These are phyloP conservation scores for Cryptococcus sp. DNA, from an alignment of 1,284 basidiomycete genomes.

Conservation along the genomic window DNA sequence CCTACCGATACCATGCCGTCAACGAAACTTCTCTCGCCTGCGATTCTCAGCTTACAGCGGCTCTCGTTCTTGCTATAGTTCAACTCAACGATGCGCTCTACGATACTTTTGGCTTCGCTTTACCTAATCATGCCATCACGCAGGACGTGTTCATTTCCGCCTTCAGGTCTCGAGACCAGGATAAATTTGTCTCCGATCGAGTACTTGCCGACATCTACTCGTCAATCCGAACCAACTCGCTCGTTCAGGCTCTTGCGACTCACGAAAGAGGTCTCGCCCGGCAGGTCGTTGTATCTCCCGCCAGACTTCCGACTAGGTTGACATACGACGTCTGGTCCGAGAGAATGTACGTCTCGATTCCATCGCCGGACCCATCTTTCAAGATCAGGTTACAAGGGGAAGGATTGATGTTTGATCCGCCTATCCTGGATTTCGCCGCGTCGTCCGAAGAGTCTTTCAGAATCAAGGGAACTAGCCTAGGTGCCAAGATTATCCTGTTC, in stretches of 20 bases:
- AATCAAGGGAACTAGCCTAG: slow-evolving; percentile 74
- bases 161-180: slow-evolving; percentile 68
- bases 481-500: slow-evolving; percentile 73
- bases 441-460: slow-evolving; percentile 78
- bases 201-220: slow-evolving; percentile 69
- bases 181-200: slow-evolving; percentile 65
- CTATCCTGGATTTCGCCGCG: slow-evolving; percentile 68
- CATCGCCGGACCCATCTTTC: slow-evolving; percentile 70
- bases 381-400: slow-evolving; percentile 76
- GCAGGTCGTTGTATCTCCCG: slow-evolving; percentile 60
- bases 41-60: slow-evolving; percentile 69
- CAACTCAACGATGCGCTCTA: slow-evolving; percentile 53
- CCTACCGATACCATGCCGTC: slow-evolving; percentile 81
- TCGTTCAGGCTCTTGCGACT: slow-evolving; percentile 64
- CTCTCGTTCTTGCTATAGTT: slow-evolving; percentile 77
- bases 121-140: slow-evolving; percentile 62
- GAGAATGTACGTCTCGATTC: slow-evolving; percentile 73
- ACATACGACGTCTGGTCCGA: slow-evolving; percentile 83
- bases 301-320: slow-evolving; percentile 66
- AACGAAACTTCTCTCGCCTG: slow-evolving; percentile 73
- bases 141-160: slow-evolving; percentile 71
- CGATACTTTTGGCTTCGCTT: slow-evolving; percentile 54
- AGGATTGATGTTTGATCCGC: slow-evolving; percentile 79
- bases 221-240: slow-evolving; percentile 65
- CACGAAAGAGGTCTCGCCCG: slow-evolving; percentile 28